Percentiles rank a stretch among this genome's conserved stretches.
These are phyloP conservation scores for Choricystis sp. DNA, from an alignment of 139 green algal genomes.

Conservation along the genomic window DNA sequence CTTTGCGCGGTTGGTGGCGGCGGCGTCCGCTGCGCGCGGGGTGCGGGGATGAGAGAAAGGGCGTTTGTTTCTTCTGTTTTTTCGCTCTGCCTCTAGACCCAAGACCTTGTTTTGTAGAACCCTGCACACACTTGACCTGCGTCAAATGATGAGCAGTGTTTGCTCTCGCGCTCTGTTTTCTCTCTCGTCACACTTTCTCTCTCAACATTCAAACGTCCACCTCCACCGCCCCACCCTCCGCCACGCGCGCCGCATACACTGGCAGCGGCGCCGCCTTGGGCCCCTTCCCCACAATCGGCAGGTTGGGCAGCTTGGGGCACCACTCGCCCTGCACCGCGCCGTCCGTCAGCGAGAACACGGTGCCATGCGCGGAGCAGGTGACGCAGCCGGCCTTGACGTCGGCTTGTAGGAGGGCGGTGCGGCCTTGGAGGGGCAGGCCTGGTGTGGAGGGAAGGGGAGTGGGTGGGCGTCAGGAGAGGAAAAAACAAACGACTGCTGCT, in stretches of 20 bases:
- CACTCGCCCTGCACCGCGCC: slow-evolving; percentile 9
- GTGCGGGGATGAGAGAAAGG: no score
- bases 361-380: slow-evolving; percentile 10
- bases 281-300: slow-evolving; percentile 14
- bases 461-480: no score
- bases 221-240: neutral
- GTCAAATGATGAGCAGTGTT: no score
- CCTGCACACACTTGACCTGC: no score
- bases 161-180: no score
- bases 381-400: slow-evolving; percentile 4
- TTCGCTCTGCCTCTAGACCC: no score
- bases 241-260: neutral
- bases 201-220: neutral
- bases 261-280: slow-evolving; percentile 3
- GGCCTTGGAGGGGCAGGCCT: slow-evolving; percentile 10
- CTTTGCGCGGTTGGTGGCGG: neutral
- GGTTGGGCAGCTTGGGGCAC: slow-evolving; percentile 16
- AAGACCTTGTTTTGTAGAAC: no score
- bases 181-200: no score
- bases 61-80: no score
- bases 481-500: no score
- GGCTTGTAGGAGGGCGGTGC: slow-evolving; percentile 6
- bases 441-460: no score
- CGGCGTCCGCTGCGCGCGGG: no score
- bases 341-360: slow-evolving; percentile 8